Evolutionary conservation across 192 early-diverging fungal genomes (phyloP).

Genomic region (Coemansia sp.): DNA sequence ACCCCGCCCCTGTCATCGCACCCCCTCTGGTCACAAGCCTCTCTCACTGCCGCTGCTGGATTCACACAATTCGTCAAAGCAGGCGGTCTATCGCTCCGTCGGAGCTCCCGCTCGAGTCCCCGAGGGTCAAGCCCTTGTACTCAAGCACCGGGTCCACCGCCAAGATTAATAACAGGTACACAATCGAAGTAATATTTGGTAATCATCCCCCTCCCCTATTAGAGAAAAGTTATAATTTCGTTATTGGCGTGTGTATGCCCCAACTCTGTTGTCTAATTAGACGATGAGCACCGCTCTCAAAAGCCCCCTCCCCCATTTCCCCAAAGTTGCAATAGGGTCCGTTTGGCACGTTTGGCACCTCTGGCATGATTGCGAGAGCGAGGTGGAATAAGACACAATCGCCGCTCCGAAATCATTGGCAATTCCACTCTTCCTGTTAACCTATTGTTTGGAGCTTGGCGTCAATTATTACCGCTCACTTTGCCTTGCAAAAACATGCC

Average conservation of each 20-base stretch:
- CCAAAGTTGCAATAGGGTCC: background rate
- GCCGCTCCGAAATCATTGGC: background rate
- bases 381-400: background rate
- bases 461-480: background rate
- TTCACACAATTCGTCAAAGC: background rate
- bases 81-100: background rate
- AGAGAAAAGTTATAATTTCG: constrained; percentile 1
- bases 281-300: background rate
- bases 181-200: background rate
- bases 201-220: constrained; percentile 3
- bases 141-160: background rate
- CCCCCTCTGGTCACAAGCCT: background rate
- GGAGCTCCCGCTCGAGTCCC: constrained; percentile 1
- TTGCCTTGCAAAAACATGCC: background rate
- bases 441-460: background rate
- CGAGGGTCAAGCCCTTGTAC: background rate
- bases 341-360: background rate
- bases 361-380: constrained; percentile 4
- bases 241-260: background rate
- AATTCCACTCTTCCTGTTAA: background rate
- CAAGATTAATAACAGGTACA: background rate
- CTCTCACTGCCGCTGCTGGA: background rate
- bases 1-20: background rate
- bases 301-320: background rate
- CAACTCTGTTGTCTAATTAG: background rate